A percentile compares a stretch with the other conserved stretches of the same genome.
phyloP scores from a whole-genome alignment of 2,329 filamentous ascomycete species.

The Fusarium sp. region DNA sequence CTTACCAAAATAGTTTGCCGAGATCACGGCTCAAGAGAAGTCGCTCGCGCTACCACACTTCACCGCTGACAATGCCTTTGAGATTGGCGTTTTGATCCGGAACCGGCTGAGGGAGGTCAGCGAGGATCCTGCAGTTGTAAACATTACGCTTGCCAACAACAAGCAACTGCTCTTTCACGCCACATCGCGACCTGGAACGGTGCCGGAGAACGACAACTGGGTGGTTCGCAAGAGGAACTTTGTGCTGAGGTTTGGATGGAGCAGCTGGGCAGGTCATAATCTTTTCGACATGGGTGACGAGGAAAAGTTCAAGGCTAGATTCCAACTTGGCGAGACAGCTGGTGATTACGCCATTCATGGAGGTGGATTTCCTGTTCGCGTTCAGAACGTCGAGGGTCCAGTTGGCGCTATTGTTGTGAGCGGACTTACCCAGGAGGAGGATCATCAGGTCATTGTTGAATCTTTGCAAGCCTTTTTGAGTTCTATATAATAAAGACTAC shows the following conservation, averaged over 20 bases:
- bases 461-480: neutral
- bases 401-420: neutral
- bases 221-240: slow-evolving; percentile 4
- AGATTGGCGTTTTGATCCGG: neutral
- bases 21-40: slow-evolving; percentile 3
- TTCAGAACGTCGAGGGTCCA: neutral
- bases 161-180: slow-evolving; percentile 1
- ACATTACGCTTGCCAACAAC: slow-evolving; percentile 1
- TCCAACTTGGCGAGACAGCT: neutral
- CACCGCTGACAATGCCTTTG: slow-evolving; percentile 2
- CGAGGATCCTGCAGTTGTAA: neutral
- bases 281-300: slow-evolving; percentile 2
- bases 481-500: neutral
- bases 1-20: neutral
- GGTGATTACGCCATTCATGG: slow-evolving; percentile 2
- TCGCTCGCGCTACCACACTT: neutral
- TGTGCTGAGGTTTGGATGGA: slow-evolving; percentile 1
- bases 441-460: slow-evolving; percentile 3
- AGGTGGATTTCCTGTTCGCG: neutral
- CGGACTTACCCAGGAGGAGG: slow-evolving; percentile 1
- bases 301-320: neutral
- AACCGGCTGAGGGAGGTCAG: neutral
- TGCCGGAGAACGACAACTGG: neutral
- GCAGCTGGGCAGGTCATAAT: neutral
- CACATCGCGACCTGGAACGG: neutral